Conservation (phyloP, 2,329 filamentous ascomycete genomes). For the Aspergillus transmontanensis region DNA sequence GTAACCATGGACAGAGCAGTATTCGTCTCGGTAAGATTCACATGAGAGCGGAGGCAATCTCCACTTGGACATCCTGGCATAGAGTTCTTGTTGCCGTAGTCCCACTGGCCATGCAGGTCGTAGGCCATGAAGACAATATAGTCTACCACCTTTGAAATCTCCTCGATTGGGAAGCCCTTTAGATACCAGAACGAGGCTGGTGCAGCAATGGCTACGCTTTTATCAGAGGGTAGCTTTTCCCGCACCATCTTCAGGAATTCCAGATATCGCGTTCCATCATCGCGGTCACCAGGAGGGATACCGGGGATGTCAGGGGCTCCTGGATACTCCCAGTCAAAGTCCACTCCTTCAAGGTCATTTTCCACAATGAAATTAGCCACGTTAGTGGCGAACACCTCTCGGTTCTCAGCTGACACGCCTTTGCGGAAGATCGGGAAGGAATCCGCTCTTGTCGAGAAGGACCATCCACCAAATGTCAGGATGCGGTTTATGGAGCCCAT, state of each 20-base stretch:
- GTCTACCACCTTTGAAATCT: slow-evolving; percentile 15
- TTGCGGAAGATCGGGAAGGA: slow-evolving; percentile 46
- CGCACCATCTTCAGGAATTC: slow-evolving; percentile 32
- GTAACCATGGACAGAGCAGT: not conserved
- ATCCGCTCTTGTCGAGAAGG: slow-evolving; percentile 40
- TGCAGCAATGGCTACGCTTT: slow-evolving; percentile 30
- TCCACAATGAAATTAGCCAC: not conserved
- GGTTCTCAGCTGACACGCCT: slow-evolving; percentile 39
- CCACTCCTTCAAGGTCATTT: not conserved
- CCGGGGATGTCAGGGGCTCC: slow-evolving; percentile 7
- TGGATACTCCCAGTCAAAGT: not conserved
- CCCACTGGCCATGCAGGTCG: slow-evolving; percentile 19
- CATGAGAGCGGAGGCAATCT: not conserved
- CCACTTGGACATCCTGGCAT: not conserved
- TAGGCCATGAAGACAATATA: slow-evolving; percentile 25
- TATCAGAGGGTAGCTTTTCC: slow-evolving; percentile 15
- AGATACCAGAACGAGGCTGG: slow-evolving; percentile 35
- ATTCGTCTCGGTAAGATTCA: not conserved
- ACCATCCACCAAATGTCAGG: slow-evolving; percentile 51
- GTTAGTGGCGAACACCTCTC: slow-evolving; percentile 17
- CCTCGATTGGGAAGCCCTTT: slow-evolving; percentile 17
- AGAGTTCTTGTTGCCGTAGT: not conserved
- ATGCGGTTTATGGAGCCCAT: slow-evolving; percentile 36
- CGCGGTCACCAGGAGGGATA: slow-evolving; percentile 31
- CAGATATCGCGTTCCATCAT: slow-evolving; percentile 41